These are phyloP conservation scores for Gossypium rotundifolium DNA, from an alignment of 345 rosid species.

Conservation along the genomic window DNA sequence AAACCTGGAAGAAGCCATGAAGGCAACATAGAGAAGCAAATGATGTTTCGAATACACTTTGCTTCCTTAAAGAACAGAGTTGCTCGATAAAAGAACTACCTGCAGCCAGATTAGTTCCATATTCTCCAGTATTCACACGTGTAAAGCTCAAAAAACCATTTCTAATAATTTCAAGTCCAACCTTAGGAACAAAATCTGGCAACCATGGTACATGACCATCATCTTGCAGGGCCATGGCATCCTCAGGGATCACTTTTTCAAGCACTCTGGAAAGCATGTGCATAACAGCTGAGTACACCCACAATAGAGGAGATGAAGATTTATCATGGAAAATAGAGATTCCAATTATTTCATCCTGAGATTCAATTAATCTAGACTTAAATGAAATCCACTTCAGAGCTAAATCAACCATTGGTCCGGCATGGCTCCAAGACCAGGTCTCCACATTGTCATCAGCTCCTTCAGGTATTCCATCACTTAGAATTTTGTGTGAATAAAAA, in stretches of 20 bases:
- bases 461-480: slow-evolving; percentile 15
- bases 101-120: slow-evolving; percentile 27
- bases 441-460: slow-evolving; percentile 23
- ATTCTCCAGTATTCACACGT: slow-evolving; percentile 15
- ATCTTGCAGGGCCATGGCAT: slow-evolving; percentile 18
- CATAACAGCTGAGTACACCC: slow-evolving; percentile 65
- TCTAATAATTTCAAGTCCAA: slow-evolving; percentile 69
- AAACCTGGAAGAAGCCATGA: slow-evolving; percentile 44
- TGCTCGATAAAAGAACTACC: slow-evolving; percentile 42
- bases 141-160: slow-evolving; percentile 48
- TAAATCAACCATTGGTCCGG: slow-evolving; percentile 64
- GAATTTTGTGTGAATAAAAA: slow-evolving; percentile 37
- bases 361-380: slow-evolving; percentile 38
- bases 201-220: slow-evolving; percentile 51
- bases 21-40: slow-evolving; percentile 72
- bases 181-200: slow-evolving; percentile 82
- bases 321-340: slow-evolving; percentile 22
- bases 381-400: slow-evolving; percentile 63
- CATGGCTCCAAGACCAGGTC: slow-evolving; percentile 80
- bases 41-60: slow-evolving; percentile 40
- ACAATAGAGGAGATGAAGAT: slow-evolving; percentile 43
- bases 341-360: slow-evolving; percentile 23
- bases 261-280: slow-evolving; percentile 63
- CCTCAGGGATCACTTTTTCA: slow-evolving; percentile 48
- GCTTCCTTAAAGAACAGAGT: slow-evolving; percentile 54